Base-by-base conservation (phyloP, 73 alveolate genomes). In the Blepharisma stoltei region DNA sequence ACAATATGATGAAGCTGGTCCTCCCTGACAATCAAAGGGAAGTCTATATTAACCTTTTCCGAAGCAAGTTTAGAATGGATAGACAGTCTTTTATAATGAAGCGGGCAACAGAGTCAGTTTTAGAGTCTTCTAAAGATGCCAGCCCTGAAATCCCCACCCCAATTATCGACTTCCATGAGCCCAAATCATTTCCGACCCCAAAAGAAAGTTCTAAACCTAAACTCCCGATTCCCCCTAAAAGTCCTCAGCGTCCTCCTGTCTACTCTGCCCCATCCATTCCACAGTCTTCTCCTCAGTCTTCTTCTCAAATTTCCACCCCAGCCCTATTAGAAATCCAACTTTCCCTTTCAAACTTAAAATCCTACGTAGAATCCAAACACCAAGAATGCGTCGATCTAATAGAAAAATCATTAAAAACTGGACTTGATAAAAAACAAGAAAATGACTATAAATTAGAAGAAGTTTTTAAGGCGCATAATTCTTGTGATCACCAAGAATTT, bases 401-500 rank as follows among this genome's bases (percentile, higher is more conserved):
- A 14, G 73, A 60, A 60, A 9, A 60, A 60, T 11, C 23, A 14
- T 14, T 60, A 14, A 38, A 60, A 60, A 9, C 37, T 60, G 18
- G 73, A 38, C 0, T 60, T 60, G 14, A n/a, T 20, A 60, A 4
- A 9, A 60, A 38, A 25, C 14, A 60, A 18, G 73, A 18, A 14
- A 60, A n/a, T 60, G 49, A 60, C 2, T 14, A 60, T 20, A 20
- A n/a, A 8, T 60, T 60, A 25, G 45, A 60, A 18, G 18, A 14
- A 14, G 73, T 25, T 14, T 25, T 60, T 60, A 14, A 60, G 23
- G 48, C 38, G 2, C 73, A 60, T 5, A 18, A 9, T 60, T 60
- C 73, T 60, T 60, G 73, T 60, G 73, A 60, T 60, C 49, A 60
- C 18, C 73, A 60, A 60, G 73, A 60, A 60, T 60, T 60, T 25